Conservation (phyloP, 495 filamentous ascomycete genomes). For the Neurospora sp. region DNA sequence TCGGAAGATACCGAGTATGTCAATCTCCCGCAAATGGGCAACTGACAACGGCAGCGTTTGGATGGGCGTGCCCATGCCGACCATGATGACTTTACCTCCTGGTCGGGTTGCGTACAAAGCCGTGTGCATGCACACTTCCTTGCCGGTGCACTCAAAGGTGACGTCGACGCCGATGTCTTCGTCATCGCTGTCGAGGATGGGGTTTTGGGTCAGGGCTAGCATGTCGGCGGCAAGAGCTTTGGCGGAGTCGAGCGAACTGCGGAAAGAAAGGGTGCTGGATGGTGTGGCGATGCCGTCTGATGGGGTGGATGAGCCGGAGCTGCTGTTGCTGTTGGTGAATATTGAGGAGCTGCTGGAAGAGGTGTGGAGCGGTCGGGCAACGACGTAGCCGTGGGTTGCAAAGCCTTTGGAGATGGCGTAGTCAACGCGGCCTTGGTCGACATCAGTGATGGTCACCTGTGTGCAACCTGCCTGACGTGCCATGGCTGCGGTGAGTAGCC, state of each 20-base stretch:
- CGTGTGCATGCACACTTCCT: conserved; percentile 76
- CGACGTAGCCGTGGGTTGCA: conserved; percentile 57
- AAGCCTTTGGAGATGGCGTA: conserved; percentile 67
- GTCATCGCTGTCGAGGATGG: conserved; percentile 25
- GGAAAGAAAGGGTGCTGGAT: conserved; percentile 24
- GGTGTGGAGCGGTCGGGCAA: conserved; percentile 35
- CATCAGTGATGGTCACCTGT: conserved; percentile 68
- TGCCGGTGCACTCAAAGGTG: conserved; percentile 87
- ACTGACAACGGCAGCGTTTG: conserved; percentile 79
- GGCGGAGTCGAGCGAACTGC: conserved; percentile 45
- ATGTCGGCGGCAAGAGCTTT: conserved; percentile 46
- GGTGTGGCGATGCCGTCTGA: conserved; percentile 38
- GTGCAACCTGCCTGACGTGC: conserved; percentile 57
- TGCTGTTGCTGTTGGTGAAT: conserved; percentile 19
- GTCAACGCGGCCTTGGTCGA: conserved; percentile 63
- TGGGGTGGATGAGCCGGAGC: conserved; percentile 32
- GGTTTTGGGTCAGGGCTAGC: conserved; percentile 32
- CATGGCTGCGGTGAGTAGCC: conserved; percentile 65
- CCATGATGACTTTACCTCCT: conserved; percentile 74
- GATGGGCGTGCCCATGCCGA: conserved; percentile 90
- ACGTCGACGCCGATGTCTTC: conserved; percentile 58
- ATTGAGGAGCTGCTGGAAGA: conserved; percentile 32
- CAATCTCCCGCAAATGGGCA: conserved; percentile 78
- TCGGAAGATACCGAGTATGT: conserved; percentile 85
- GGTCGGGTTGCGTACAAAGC: conserved; percentile 72